These are phyloP conservation scores for Cryphonectria nitschkei DNA, from an alignment of 2,329 filamentous ascomycete species.

Conservation along the genomic window DNA sequence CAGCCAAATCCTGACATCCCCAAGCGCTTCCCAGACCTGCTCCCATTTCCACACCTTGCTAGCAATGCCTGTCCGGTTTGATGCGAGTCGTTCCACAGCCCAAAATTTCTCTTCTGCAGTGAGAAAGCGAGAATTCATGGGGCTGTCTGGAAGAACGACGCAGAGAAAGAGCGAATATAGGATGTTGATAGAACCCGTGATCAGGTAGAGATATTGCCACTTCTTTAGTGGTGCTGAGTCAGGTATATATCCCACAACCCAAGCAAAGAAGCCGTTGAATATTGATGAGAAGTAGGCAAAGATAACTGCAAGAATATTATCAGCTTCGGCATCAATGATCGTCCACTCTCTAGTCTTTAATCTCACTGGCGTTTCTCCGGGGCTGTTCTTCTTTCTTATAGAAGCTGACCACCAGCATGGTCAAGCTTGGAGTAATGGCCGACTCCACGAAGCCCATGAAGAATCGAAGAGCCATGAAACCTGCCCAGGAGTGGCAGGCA, in stretches of 20 bases:
- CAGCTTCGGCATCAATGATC: not conserved
- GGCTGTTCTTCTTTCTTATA: slow-evolving; percentile 44
- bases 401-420: slow-evolving; percentile 42
- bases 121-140: slow-evolving; percentile 42
- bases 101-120: slow-evolving; percentile 35
- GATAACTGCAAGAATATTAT: slow-evolving; percentile 33
- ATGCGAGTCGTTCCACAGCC: slow-evolving; percentile 39
- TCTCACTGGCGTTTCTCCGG: slow-evolving; percentile 38
- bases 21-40: slow-evolving; percentile 35
- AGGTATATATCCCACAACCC: slow-evolving; percentile 27
- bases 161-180: slow-evolving; percentile 36
- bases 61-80: slow-evolving; percentile 44
- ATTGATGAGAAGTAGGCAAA: slow-evolving; percentile 45
- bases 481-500: slow-evolving; percentile 35
- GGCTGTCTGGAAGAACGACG: slow-evolving; percentile 40
- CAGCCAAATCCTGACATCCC: slow-evolving; percentile 35
- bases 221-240: slow-evolving; percentile 25
- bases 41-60: slow-evolving; percentile 37
- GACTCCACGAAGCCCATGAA: slow-evolving; percentile 42
- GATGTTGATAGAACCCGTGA: slow-evolving; percentile 39
- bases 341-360: not conserved
- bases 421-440: slow-evolving; percentile 40
- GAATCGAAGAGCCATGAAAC: slow-evolving; percentile 41
- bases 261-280: slow-evolving; percentile 50
- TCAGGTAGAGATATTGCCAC: slow-evolving; percentile 38